Evolutionary conservation across 352 stramenopile species (phyloP), one percentile per base, ranked within the genome.

Genomic region (Blastocystis sp.): DNA sequence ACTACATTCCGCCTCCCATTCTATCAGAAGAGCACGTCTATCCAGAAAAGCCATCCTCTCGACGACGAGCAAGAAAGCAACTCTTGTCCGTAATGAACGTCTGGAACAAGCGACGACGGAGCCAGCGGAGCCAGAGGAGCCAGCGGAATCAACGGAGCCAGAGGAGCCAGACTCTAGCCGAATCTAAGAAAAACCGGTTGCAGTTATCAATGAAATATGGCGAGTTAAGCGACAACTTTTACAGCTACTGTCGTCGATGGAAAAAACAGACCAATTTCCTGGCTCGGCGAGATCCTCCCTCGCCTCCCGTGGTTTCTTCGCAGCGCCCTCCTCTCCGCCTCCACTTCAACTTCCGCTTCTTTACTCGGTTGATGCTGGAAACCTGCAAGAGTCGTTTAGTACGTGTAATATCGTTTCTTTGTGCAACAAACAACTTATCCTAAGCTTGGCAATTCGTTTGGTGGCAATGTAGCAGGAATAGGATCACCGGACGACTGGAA

Each of bases 231-330:
- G 73, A 84, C 56, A 55, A 84, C 26, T 84, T 84, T 34, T 84
- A 84, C 56, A 84, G 62, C 43, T 84, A 84, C 73, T 84, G 73
- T 45, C 50, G 73, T 15, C 73, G 73, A 15, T 84, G 73, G 73
- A 84, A 26, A 37, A 47, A 41, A n/a, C 50, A 84, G 39, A 66
- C 23, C 29, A 55, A 84, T 23, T 20, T 66, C 20, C 62, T 68
- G 3, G 73, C 62, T 39, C 34, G 59, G 0, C 34, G 34, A 37
- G 47, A 66, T 23, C 64, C 68, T 66, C 20, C 29, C 0, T 55
- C 20, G 50, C 7, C 26, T 4, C 39, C 50, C 6, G 39, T 53
- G 8, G 8, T 45, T 45, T 39, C 8, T 13, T 26, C 56, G 13
- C 20, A 1, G 0, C n/a, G 20, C 23, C 9, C 8, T 23, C 56